Percentiles rank a stretch among this genome's conserved stretches.
These are phyloP conservation scores for Xylaria intraflava DNA, from an alignment of 495 filamentous ascomycete species.

Conservation along the genomic window DNA sequence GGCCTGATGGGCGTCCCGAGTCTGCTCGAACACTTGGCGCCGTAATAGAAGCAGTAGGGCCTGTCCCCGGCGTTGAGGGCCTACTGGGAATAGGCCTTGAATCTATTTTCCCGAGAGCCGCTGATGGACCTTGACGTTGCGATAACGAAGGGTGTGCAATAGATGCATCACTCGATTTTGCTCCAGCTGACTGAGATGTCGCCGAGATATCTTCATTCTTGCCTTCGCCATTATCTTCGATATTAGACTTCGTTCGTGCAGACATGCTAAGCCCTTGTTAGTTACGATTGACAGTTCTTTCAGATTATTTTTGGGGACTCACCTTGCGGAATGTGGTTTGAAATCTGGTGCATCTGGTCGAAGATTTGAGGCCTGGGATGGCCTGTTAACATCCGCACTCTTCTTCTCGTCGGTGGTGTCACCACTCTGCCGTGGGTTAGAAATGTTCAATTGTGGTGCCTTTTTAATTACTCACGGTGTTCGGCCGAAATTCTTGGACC, in stretches of 20 bases:
- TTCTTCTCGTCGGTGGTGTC: conserved; percentile 33
- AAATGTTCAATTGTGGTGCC: conserved; percentile 10
- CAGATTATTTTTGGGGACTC: conserved; percentile 7
- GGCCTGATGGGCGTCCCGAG: conserved; percentile 27
- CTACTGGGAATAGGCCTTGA: conserved; percentile 16
- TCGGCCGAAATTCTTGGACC: conserved; percentile 66
- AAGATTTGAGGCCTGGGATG: conserved; percentile 23
- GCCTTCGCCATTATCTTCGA: conserved; percentile 73
- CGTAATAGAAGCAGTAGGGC: conserved; percentile 10
- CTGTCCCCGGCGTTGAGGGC: conserved; percentile 23
- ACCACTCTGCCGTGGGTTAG: conserved; percentile 30
- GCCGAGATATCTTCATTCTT: conserved; percentile 50
- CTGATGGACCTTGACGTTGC: conserved; percentile 10
- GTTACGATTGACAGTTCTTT: background rate
- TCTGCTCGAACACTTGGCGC: conserved; percentile 21
- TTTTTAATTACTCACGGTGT: conserved; percentile 39
- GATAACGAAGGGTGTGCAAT: conserved; percentile 6
- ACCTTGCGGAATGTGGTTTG: conserved; percentile 30
- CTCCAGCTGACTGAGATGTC: conserved; percentile 5
- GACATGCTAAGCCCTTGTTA: conserved; percentile 29
- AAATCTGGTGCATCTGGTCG: conserved; percentile 42
- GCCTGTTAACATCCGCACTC: conserved; percentile 15
- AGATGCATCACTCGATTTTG: conserved; percentile 11
- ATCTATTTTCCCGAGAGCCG: conserved; percentile 16
- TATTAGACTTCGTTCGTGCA: conserved; percentile 28